A percentile compares a stretch with the other conserved stretches of the same genome.
Conservation (phyloP, 345 rosid species). For the Rubroshorea leprosula region DNA sequence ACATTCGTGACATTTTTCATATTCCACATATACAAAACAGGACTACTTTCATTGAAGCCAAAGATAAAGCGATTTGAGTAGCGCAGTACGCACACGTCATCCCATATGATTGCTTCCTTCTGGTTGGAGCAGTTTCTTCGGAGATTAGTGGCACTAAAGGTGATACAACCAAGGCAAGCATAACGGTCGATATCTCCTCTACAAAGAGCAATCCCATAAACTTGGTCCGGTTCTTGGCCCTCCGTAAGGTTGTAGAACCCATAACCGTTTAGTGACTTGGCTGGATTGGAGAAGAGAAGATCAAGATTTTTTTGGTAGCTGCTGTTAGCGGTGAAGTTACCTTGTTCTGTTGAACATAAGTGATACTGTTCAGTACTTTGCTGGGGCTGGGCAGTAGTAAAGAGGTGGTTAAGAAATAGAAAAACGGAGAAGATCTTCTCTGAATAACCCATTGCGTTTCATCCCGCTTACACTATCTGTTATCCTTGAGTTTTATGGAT, state of each 20-base stretch:
- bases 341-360: neutral
- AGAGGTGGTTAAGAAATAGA: too few relatives aligned
- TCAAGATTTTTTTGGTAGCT: neutral
- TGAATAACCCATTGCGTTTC: too few relatives aligned
- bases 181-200: constrained; percentile 23
- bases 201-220: constrained; percentile 29
- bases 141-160: constrained; percentile 19
- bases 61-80: constrained; percentile 21
- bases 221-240: neutral
- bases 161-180: too few relatives aligned
- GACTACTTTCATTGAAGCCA: neutral
- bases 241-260: neutral
- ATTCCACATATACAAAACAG: neutral
- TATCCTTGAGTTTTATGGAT: too few relatives aligned
- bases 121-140: constrained; percentile 16
- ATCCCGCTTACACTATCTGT: too few relatives aligned
- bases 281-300: neutral
- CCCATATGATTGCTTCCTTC: constrained; percentile 28
- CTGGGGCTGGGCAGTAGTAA: too few relatives aligned
- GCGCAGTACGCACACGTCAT: constrained; percentile 29
- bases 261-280: neutral
- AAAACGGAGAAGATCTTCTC: too few relatives aligned
- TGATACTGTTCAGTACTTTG: neutral
- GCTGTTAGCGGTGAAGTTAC: neutral
- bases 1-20: neutral